Conservation (phyloP, 495 filamentous ascomycete species). For the Aspergillus indologenus region DNA sequence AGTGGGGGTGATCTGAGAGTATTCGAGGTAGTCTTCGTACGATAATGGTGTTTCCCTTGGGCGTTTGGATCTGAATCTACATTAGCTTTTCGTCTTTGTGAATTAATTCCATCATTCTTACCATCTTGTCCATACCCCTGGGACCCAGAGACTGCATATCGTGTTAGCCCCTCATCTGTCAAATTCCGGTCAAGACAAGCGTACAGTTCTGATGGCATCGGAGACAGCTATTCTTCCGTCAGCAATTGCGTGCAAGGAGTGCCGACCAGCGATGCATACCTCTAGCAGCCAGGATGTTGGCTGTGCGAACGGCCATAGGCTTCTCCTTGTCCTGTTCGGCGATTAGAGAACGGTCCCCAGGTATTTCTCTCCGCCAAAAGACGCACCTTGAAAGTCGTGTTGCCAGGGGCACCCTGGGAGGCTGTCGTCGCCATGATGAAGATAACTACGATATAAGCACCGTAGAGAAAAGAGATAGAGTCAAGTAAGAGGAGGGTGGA, state of each 20-base stretch:
- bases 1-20: conserved; percentile 18
- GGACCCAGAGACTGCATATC: conserved; percentile 62
- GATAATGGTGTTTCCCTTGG: conserved; percentile 95
- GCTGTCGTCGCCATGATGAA: conserved; percentile 65
- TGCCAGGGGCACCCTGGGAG: conserved; percentile 53
- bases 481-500: conserved; percentile 12
- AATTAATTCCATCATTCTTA: conserved; percentile 24
- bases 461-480: conserved; percentile 25
- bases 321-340: conserved; percentile 87
- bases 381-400: conserved; percentile 78
- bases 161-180: conserved; percentile 46
- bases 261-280: conserved; percentile 49
- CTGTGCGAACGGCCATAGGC: conserved; percentile 89
- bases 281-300: conserved; percentile 96
- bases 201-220: conserved; percentile 88
- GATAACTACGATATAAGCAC: conserved; percentile 28
- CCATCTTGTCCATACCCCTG: conserved; percentile 96
- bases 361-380: conserved; percentile 23
- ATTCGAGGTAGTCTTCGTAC: conserved; percentile 33
- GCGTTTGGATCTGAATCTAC: conserved; percentile 70
- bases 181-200: conserved; percentile 22
- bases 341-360: conserved; percentile 48
- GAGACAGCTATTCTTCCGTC: conserved; percentile 65
- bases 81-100: conserved; percentile 22
- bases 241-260: conserved; percentile 14